Percentiles rank a stretch among this genome's conserved stretches.
Evolutionary conservation across 257 asterid genomes (phyloP).

Genomic region (Forsythia viridissima): DNA sequence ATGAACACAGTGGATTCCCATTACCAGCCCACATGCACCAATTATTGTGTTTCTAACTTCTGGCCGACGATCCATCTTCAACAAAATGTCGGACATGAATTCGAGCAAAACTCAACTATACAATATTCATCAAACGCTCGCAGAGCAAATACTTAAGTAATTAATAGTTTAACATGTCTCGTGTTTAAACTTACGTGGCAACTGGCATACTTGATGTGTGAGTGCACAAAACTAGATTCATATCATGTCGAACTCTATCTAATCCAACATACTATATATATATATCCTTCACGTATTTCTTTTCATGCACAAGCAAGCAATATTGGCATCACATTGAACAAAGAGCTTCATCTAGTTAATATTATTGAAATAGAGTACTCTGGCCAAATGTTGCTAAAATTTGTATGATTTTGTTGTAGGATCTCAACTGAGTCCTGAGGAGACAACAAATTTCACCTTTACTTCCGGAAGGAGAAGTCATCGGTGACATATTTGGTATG

Average conservation of each 20-base stretch:
- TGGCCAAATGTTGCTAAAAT: too few species aligned
- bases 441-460: background rate
- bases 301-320: background rate
- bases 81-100: background rate
- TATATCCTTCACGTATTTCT: too few species aligned
- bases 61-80: background rate
- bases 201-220: too few species aligned
- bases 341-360: too few species aligned
- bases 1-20: background rate
- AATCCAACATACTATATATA: too few species aligned
- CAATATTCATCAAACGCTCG: background rate
- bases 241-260: too few species aligned
- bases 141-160: background rate
- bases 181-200: too few species aligned
- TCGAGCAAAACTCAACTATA: background rate
- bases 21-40: background rate
- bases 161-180: too few species aligned
- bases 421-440: too few species aligned
- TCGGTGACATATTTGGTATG: too few species aligned
- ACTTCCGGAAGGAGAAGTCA: background rate
- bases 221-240: background rate
- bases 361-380: too few species aligned
- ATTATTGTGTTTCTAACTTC: background rate
- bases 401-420: background rate
- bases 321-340: background rate